Evolutionary conservation across 306 rosid species (phyloP).

Genomic region (Rosa lucieae): DNA sequence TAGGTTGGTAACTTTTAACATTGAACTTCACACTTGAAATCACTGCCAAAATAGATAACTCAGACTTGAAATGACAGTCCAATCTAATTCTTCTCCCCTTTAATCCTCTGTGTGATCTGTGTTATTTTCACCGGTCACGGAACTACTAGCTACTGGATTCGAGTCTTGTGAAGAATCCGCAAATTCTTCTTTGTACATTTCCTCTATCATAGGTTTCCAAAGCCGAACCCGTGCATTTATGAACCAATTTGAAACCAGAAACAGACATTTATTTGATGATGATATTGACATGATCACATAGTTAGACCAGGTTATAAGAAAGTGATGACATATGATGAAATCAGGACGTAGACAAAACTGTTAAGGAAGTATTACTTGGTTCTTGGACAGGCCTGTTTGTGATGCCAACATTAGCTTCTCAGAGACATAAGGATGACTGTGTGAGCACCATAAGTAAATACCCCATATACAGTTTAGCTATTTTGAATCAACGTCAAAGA

Average conservation of each 20-base stretch:
- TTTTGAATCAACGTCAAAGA: background rate
- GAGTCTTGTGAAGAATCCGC: constrained; percentile 89
- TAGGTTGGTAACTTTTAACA: background rate
- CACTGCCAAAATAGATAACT: background rate
- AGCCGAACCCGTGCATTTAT: constrained; percentile 83
- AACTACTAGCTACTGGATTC: constrained; percentile 43
- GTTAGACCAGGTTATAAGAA: background rate
- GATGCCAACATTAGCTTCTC: constrained; percentile 79
- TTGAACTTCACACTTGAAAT: background rate
- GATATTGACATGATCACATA: constrained; percentile 17
- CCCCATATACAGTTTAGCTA: background rate
- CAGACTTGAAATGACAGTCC: background rate
- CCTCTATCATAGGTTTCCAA: constrained; percentile 96
- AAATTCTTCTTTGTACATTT: constrained; percentile 84
- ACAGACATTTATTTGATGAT: constrained; percentile 2
- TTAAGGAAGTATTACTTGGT: constrained; percentile 55
- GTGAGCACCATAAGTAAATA: background rate
- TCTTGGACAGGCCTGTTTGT: constrained; percentile 77
- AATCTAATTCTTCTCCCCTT: background rate
- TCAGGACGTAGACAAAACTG: background rate
- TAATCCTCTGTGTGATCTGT: constrained; percentile 54
- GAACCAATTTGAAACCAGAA: constrained; percentile 88
- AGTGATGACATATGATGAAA: background rate
- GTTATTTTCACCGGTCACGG: constrained; percentile 43
- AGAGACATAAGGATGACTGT: constrained; percentile 73